A percentile compares a stretch with the other conserved stretches of the same genome.
Evolutionary conservation across 768 basidiomycete species (phyloP).

Genomic region (Trametes cubensis): DNA sequence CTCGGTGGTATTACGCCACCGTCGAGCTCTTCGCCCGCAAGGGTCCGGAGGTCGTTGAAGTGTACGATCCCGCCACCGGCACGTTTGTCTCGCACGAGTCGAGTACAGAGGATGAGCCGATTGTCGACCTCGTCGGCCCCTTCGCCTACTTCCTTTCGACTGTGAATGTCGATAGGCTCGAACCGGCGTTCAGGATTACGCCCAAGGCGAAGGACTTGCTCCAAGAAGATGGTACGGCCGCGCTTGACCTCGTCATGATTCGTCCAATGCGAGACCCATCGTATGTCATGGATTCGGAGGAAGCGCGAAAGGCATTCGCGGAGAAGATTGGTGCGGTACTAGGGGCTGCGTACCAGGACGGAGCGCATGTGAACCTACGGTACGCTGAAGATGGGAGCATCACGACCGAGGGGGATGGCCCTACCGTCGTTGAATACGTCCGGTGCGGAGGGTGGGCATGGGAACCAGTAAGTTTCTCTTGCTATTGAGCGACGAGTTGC

Average conservation of each 20-base stretch:
- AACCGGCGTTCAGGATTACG: constrained; percentile 77
- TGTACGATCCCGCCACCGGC: constrained; percentile 59
- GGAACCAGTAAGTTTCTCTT: constrained; percentile 65
- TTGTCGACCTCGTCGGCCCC: constrained; percentile 66
- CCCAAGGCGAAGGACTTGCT: constrained; percentile 54
- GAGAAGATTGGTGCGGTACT: constrained; percentile 57
- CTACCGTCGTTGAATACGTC: constrained; percentile 72
- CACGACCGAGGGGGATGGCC: constrained; percentile 46
- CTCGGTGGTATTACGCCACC: constrained; percentile 66
- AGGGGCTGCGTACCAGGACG: constrained; percentile 74
- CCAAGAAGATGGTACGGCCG: constrained; percentile 38
- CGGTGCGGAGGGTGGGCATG: constrained; percentile 85
- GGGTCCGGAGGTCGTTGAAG: constrained; percentile 46
- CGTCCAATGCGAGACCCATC: constrained; percentile 69
- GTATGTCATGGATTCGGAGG: constrained; percentile 43
- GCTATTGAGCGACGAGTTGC: neutral
- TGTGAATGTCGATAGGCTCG: constrained; percentile 83
- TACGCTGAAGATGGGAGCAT: constrained; percentile 53
- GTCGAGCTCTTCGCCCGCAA: constrained; percentile 58
- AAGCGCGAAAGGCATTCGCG: constrained; percentile 52
- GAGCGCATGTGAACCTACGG: constrained; percentile 64
- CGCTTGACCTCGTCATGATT: constrained; percentile 76
- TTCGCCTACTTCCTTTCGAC: constrained; percentile 87
- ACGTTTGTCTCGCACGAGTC: constrained; percentile 49
- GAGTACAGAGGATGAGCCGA: constrained; percentile 34